Evolutionary conservation across 2,329 filamentous ascomycete genomes (phyloP), one percentile per base, ranked within the genome.

Genomic region (Ceratocystis huliohia): DNA sequence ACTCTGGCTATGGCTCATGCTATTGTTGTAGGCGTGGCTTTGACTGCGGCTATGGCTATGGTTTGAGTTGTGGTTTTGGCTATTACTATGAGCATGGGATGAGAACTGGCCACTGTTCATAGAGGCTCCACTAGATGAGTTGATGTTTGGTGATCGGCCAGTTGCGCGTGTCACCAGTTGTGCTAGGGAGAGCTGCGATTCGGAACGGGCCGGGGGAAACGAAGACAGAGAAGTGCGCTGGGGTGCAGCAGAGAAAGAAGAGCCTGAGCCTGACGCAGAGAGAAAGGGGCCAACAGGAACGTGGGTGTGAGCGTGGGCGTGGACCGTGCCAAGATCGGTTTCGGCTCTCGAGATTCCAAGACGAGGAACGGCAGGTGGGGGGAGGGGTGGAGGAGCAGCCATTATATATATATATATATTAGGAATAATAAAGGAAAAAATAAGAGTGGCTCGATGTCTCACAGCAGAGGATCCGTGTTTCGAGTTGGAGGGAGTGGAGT

Each of bases 171-270:
- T 64, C 22, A 61, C 50, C 7, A 68, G 53, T 44, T 68, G 66
- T 25, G 64, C 61, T 2, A 68, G 78, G 66, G 82, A 84, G 78
- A 84, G 81, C 72, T 83, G 78, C 66, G 83, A 85, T 63, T 79
- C 77, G 61, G 82, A 81, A 67, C 82, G 79, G 63, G 84, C 83
- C 10, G 81, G 80, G 68, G 84, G 82, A 72, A 87, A 84, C 53
- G 85, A 87, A 30, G 84, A 83, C 61, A 88, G 76, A n/a, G 86
- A 88, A 53, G 82, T 80, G 71, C 80, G 76, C 71, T 70, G 30
- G n/a, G 57, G 28, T 15, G 64, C 44, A 20, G 63, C 30, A 2
- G 64, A 56, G 22, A 41, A 20, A 22, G 33, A 20, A 6, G 41
- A 63, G 20, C n/a, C 20, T 45, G 64, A 15, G 17, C 37, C 22